These are phyloP conservation scores for Colletotrichum noveboracense DNA, from an alignment of 2,329 filamentous ascomycete species.

Conservation along the genomic window DNA sequence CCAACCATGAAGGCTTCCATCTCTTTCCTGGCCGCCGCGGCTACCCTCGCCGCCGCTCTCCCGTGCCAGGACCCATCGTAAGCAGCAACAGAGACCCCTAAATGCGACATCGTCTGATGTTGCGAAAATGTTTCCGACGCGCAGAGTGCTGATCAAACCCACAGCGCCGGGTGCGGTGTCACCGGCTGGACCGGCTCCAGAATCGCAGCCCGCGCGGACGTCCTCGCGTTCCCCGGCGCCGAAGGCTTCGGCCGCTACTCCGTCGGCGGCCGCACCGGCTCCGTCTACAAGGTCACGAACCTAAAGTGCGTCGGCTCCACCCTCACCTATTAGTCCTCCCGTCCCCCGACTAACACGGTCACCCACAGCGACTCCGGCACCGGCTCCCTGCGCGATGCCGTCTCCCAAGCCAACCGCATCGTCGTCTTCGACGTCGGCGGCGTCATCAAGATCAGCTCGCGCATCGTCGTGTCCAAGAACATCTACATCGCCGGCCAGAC, in stretches of 20 bases:
- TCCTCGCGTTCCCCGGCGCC: slow-evolving; percentile 53
- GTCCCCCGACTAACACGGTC: neutral
- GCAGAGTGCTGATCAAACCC: neutral
- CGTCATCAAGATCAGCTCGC: slow-evolving; percentile 50
- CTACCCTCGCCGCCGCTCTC: neutral
- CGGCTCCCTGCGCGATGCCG: slow-evolving; percentile 55
- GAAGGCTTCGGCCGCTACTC: slow-evolving; percentile 54
- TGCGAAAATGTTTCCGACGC: neutral
- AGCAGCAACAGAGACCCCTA: neutral
- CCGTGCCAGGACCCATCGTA: slow-evolving; percentile 12
- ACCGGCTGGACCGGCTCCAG: slow-evolving; percentile 1
- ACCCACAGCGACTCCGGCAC: slow-evolving; percentile 44
- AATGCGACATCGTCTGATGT: neutral
- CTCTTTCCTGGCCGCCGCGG: neutral
- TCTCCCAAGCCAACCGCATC: slow-evolving; percentile 51
- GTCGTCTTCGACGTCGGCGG: slow-evolving; percentile 56
- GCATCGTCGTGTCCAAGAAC: slow-evolving; percentile 51
- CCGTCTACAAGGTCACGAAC: slow-evolving; percentile 54
- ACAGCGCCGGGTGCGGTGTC: neutral
- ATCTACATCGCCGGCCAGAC: slow-evolving; percentile 57
- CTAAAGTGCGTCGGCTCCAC: slow-evolving; percentile 33
- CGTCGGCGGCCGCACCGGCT: slow-evolving; percentile 49
- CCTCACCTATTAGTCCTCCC: neutral
- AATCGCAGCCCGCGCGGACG: slow-evolving; percentile 1
- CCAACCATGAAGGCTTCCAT: slow-evolving; percentile 12